Conservation (phyloP, 495 filamentous ascomycete species). For the Penicillium simplicissimum region DNA sequence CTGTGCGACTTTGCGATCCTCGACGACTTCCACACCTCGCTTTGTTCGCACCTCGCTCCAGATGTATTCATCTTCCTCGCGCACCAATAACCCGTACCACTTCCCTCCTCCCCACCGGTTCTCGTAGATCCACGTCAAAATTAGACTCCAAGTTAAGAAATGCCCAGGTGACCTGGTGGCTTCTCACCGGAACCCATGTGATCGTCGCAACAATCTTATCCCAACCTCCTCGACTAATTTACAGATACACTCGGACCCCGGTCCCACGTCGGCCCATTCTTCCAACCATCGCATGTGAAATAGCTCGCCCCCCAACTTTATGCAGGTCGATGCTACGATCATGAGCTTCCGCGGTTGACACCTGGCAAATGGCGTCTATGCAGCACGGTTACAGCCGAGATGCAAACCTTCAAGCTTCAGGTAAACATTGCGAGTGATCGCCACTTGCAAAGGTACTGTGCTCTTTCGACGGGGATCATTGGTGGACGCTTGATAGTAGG, state of each 20-base stretch:
- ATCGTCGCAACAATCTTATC: slow-evolving; percentile 18
- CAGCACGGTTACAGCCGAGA: slow-evolving; percentile 10
- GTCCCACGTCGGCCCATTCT: slow-evolving; percentile 1
- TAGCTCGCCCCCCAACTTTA: neutral
- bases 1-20: neutral
- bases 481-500: too few species aligned
- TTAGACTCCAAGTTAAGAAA: slow-evolving; percentile 13
- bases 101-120: neutral
- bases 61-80: neutral
- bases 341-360: slow-evolving; percentile 18
- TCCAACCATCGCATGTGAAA: slow-evolving; percentile 18
- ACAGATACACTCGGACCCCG: neutral
- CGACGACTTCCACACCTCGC: neutral
- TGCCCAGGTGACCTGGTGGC: slow-evolving; percentile 12
- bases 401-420: neutral
- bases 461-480: slow-evolving; percentile 5
- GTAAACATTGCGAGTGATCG: slow-evolving; percentile 9
- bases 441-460: neutral
- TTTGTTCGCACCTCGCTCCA: neutral
- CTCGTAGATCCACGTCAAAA: slow-evolving; percentile 13
- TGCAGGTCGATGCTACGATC: neutral
- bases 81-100: neutral
- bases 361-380: neutral
- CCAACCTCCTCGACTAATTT: slow-evolving; percentile 11
- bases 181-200: slow-evolving; percentile 11